Percentiles rank a stretch among this genome's conserved stretches.
Evolutionary conservation across 768 basidiomycete genomes (phyloP).

Genomic region (Termitomyces sp.): DNA sequence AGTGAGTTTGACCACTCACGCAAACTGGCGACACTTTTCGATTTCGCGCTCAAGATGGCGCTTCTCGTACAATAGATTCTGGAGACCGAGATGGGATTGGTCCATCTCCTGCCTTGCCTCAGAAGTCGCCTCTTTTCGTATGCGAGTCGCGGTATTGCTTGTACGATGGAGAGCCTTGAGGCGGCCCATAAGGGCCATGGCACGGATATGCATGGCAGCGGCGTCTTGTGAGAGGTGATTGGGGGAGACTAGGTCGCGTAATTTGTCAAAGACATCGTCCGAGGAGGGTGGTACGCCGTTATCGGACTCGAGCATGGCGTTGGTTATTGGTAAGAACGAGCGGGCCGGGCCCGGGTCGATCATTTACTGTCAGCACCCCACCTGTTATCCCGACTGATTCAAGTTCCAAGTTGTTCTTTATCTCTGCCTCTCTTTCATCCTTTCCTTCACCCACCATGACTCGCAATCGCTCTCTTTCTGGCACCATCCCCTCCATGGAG

Average conservation of each 20-base stretch:
- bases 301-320: conserved; percentile 22
- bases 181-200: conserved; percentile 72
- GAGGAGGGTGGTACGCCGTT: conserved; percentile 30
- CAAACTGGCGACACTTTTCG: conserved; percentile 88
- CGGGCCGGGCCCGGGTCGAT: conserved; percentile 12
- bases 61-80: conserved; percentile 87
- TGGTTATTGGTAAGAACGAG: conserved; percentile 1
- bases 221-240: conserved; percentile 39
- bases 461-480: conserved; percentile 58
- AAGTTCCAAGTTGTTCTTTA: conserved; percentile 9
- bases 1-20: conserved; percentile 44
- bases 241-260: conserved; percentile 58
- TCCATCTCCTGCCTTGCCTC: conserved; percentile 88
- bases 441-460: conserved; percentile 28
- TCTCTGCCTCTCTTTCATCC: conserved; percentile 5
- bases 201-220: conserved; percentile 53
- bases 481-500: conserved; percentile 91
- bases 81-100: conserved; percentile 78
- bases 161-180: conserved; percentile 76
- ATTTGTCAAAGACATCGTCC: conserved; percentile 53
- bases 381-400: neutral
- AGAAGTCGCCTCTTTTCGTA: conserved; percentile 64
- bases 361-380: conserved; percentile 12
- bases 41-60: conserved; percentile 89
- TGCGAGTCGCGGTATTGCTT: conserved; percentile 65